Base-by-base conservation (phyloP, 306 rosid genomes). In the Quillaja saponaria region DNA sequence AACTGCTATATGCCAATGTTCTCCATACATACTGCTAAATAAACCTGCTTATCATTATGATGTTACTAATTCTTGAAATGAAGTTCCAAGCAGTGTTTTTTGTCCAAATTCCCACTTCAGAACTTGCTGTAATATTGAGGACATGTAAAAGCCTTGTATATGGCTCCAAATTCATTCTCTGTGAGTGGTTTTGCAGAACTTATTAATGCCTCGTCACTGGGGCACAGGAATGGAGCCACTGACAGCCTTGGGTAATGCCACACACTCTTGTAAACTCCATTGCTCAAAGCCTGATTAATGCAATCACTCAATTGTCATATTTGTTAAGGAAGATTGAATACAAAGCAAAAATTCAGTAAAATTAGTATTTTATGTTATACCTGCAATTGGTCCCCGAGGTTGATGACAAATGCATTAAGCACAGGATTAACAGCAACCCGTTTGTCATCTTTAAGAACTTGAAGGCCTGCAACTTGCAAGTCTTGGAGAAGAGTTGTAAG, bases 371-470 rank as follows among this genome's bases (percentile, higher is more conserved):
- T 5, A 37, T 37, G 7, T 39, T 25, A 25, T 54, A 86, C 97
- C 98, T 92, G 96, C 1, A 92, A 44, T 48, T 92, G 99, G 65
- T 92, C 96, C 0, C 96, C 99, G 0, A 92, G 31, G 78, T 92
- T 92, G 55, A 92, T 76, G 25, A 92, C 94, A 64, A 89, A 89
- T 21, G 99, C 95, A 37, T 85, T 42, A 1, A 96, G 99, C n/a
- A 53, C 78, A 13, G 99, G 96, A 6, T 73, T 76, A 41, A 92
- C 75, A 0, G 95, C 86, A 7, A 92, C 58, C 99, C 99, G 89
- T 5, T 78, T 81, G 46, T 81, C 94, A 2, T 87, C 90, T 62
- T 83, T 89, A 51, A 85, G 89, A 46, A 89, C 95, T 67, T 92
- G 99, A 52, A 92, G 95, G 59, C 99, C 96, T 1, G 89, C 0